These are phyloP conservation scores for Ustilago esculenta DNA, from an alignment of 1,284 basidiomycete genomes.

Conservation along the genomic window DNA sequence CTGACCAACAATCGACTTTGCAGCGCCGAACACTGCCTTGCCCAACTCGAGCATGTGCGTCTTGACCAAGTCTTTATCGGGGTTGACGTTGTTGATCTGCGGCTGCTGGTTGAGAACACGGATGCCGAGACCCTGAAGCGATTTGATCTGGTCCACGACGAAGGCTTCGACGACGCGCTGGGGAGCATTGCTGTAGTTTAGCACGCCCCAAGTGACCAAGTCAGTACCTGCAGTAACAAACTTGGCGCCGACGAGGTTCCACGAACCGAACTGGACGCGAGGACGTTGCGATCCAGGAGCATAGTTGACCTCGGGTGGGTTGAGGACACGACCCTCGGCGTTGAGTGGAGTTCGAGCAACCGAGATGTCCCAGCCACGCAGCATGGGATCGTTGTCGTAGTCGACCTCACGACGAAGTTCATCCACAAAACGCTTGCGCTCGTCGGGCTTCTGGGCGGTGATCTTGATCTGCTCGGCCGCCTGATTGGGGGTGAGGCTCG, in stretches of 20 bases:
- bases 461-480: conserved; percentile 42
- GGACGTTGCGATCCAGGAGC: conserved; percentile 59
- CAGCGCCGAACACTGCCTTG: conserved; percentile 5
- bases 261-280: conserved; percentile 60
- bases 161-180: conserved; percentile 15
- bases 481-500: conserved; percentile 35
- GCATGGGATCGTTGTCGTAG: conserved; percentile 40
- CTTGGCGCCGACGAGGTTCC: conserved; percentile 48
- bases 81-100: neutral
- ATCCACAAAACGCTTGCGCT: conserved; percentile 32
- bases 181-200: conserved; percentile 41
- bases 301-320: conserved; percentile 59
- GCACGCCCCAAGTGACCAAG: conserved; percentile 43
- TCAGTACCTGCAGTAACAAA: conserved; percentile 30
- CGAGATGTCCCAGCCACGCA: conserved; percentile 68
- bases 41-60: conserved; percentile 19
- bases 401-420: conserved; percentile 40
- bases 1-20: conserved; percentile 10
- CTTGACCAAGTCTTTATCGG: conserved; percentile 7
- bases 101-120: conserved; percentile 19
- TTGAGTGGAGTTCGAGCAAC: conserved; percentile 63
- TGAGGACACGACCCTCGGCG: conserved; percentile 66
- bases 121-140: conserved; percentile 31
- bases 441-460: conserved; percentile 29
- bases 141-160: conserved; percentile 11